Evolutionary conservation across 805 yeast genomes (phyloP).

Genomic region (Sporopachydermia quercuum): DNA sequence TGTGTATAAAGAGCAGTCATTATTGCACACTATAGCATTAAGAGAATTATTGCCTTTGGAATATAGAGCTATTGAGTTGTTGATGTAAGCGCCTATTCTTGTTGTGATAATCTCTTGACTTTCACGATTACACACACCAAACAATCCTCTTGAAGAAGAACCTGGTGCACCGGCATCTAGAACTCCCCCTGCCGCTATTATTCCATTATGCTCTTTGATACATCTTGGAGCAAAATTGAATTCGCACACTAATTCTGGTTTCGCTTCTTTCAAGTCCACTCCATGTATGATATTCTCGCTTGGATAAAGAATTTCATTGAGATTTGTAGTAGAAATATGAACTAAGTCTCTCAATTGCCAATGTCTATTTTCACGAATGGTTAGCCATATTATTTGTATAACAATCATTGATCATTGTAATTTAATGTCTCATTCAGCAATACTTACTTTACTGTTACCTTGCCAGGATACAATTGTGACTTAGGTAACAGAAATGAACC

Average conservation of each 20-base stretch:
- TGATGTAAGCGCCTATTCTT: slow-evolving; percentile 66
- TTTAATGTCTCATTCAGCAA: too few relatives aligned
- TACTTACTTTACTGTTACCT: neutral
- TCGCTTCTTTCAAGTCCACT: slow-evolving; percentile 25
- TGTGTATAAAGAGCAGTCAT: slow-evolving; percentile 58
- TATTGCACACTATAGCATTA: slow-evolving; percentile 62
- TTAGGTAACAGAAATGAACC: neutral
- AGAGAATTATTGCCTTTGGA: slow-evolving; percentile 31
- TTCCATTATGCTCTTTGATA: slow-evolving; percentile 40
- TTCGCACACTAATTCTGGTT: slow-evolving; percentile 25
- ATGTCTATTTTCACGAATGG: slow-evolving; percentile 21
- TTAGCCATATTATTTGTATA: too few relatives aligned
- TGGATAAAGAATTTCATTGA: slow-evolving; percentile 41
- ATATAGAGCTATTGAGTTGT: slow-evolving; percentile 46
- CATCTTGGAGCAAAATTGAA: slow-evolving; percentile 61
- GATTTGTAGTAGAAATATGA: slow-evolving; percentile 28
- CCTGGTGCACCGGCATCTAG: slow-evolving; percentile 23
- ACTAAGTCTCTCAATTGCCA: slow-evolving; percentile 79
- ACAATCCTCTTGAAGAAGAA: slow-evolving; percentile 43
- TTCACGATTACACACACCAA: slow-evolving; percentile 39
- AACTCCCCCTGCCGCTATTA: slow-evolving; percentile 38
- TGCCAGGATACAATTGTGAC: neutral
- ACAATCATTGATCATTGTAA: too few relatives aligned
- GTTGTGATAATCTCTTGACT: slow-evolving; percentile 33
- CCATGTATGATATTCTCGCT: slow-evolving; percentile 35